Evolutionary conservation across 2,329 filamentous ascomycete genomes (phyloP).

Genomic region (Diaporthe amygdali): DNA sequence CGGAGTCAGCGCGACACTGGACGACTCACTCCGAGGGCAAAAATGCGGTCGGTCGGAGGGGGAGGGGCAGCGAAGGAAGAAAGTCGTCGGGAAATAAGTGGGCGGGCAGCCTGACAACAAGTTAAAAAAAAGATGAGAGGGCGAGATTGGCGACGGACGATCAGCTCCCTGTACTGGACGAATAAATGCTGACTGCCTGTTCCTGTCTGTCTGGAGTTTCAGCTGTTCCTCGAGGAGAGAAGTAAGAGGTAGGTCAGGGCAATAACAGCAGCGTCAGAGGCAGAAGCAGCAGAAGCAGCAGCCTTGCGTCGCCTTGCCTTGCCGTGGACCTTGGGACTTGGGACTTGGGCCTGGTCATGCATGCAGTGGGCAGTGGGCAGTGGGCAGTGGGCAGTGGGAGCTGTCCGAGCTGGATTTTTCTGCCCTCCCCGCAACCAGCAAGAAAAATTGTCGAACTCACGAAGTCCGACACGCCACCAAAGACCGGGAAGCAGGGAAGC

Average conservation of each 20-base stretch:
- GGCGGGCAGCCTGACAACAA: neutral
- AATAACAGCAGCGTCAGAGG: neutral
- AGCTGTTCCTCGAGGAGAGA: conserved; percentile 1
- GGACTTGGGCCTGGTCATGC: conserved; percentile 5
- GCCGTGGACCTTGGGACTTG: too few species aligned
- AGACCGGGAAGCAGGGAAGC: neutral
- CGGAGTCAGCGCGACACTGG: neutral
- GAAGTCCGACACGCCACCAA: conserved; percentile 16
- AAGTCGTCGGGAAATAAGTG: neutral
- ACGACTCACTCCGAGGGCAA: neutral
- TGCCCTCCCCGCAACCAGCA: conserved; percentile 18
- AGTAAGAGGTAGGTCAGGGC: neutral
- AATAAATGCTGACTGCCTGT: neutral
- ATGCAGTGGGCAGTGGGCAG: too few species aligned
- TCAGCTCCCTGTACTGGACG: neutral
- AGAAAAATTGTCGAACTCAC: conserved; percentile 18
- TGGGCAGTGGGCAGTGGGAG: conserved; percentile 11
- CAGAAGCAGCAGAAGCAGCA: neutral
- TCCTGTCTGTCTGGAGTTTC: neutral
- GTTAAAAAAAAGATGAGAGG: neutral
- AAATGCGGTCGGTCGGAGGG: neutral
- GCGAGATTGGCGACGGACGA: neutral
- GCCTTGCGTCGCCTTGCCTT: conserved; percentile 13
- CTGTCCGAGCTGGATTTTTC: conserved; percentile 17
- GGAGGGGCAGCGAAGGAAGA: conserved; percentile 1